Evolutionary conservation across 2,329 filamentous ascomycete species (phyloP).

Genomic region (Talaromyces funiculosus): DNA sequence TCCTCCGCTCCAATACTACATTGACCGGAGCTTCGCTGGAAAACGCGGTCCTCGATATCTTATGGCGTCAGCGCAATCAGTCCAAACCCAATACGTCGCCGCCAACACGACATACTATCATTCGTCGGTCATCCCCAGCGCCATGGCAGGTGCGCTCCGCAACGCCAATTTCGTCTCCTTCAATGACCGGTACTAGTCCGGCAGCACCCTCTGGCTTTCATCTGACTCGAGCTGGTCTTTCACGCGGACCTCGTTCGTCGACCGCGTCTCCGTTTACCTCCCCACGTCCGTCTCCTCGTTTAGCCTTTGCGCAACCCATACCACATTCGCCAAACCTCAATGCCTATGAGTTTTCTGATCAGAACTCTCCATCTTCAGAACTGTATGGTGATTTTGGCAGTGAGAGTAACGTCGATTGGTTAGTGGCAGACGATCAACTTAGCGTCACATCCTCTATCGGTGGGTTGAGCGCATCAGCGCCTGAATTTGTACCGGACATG

Average conservation of each 20-base stretch:
- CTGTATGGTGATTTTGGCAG: constrained; percentile 86
- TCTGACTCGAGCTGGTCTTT: constrained; percentile 66
- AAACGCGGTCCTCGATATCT: constrained; percentile 76
- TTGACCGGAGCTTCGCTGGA: constrained; percentile 71
- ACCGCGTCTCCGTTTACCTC: constrained; percentile 88
- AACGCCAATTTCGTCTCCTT: constrained; percentile 78
- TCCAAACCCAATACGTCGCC: constrained; percentile 57
- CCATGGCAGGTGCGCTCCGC: constrained; percentile 78
- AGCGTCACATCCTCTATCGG: constrained; percentile 75
- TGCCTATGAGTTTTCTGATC: constrained; percentile 90
- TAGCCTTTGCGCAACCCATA: constrained; percentile 87
- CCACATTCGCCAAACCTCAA: constrained; percentile 92
- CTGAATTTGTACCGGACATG: constrained; percentile 86
- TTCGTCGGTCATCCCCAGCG: constrained; percentile 85
- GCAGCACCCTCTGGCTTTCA: constrained; percentile 75
- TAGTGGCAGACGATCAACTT: constrained; percentile 79
- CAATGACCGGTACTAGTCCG: constrained; percentile 69
- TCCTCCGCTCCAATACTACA: constrained; percentile 69
- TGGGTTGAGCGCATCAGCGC: constrained; percentile 65
- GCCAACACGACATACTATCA: constrained; percentile 76
- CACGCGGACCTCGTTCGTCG: constrained; percentile 67
- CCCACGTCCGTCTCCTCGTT: constrained; percentile 82
- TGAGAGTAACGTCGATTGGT: constrained; percentile 88
- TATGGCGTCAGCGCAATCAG: constrained; percentile 55
- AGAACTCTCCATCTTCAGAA: constrained; percentile 66